Conservation (phyloP, 1,284 basidiomycete species). For the Schizophyllum commune region DNA sequence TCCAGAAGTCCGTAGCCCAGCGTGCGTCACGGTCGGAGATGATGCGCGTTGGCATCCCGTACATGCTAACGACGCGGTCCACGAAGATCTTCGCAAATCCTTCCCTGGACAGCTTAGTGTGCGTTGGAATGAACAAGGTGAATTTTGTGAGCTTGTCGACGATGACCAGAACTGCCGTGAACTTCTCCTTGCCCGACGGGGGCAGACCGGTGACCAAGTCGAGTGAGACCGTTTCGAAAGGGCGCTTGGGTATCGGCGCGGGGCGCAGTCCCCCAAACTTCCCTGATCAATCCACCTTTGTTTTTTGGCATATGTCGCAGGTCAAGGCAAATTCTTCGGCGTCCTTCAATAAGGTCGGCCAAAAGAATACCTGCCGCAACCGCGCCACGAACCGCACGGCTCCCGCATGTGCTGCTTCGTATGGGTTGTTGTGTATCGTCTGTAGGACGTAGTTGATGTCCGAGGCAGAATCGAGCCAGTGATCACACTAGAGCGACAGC, state of each 20-base stretch:
- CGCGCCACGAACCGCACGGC: not conserved
- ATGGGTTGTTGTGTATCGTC: not conserved
- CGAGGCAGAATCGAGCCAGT: too few relatives aligned
- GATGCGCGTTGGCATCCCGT: constrained; percentile 17
- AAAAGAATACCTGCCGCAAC: constrained; percentile 15
- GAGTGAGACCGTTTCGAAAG: constrained; percentile 34
- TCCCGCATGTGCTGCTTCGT: constrained; percentile 1
- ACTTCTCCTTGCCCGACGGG: constrained; percentile 17
- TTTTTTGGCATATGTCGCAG: constrained; percentile 33
- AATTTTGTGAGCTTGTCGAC: constrained; percentile 32
- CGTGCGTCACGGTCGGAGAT: constrained; percentile 20
- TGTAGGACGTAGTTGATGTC: not conserved
- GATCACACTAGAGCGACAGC: too few relatives aligned
- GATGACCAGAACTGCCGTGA: constrained; percentile 19
- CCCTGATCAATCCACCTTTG: constrained; percentile 21
- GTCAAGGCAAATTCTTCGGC: constrained; percentile 17
- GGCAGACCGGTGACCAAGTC: constrained; percentile 39
- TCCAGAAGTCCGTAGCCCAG: constrained; percentile 21
- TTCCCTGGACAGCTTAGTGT: constrained; percentile 5
- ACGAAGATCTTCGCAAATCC: constrained; percentile 14
- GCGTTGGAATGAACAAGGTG: constrained; percentile 26
- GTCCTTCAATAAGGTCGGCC: constrained; percentile 25
- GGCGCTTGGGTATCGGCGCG: constrained; percentile 27
- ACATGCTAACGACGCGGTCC: constrained; percentile 7
- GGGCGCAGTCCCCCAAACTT: constrained; percentile 28